Conservation (phyloP, 352 stramenopile species). For the Hyaloperonospora brassicae region DNA sequence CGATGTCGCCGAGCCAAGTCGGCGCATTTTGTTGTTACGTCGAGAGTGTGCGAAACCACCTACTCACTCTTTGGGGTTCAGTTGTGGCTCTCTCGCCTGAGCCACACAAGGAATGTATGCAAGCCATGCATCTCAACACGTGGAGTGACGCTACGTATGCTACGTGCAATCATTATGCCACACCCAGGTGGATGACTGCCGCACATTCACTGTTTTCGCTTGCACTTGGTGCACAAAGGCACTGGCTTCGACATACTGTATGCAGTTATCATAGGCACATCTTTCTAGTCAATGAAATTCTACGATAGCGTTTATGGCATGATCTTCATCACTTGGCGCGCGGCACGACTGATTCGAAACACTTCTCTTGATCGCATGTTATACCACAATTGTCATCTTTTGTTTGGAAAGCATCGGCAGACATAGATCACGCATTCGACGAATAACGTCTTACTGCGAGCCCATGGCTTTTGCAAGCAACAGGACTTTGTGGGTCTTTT, state of each 20-base stretch:
- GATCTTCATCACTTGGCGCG: neutral
- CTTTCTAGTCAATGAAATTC: neutral
- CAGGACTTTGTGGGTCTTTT: constrained; percentile 6
- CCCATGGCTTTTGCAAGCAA: constrained; percentile 1
- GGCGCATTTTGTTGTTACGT: too few relatives aligned
- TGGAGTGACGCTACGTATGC: neutral
- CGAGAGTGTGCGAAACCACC: too few relatives aligned
- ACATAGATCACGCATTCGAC: neutral
- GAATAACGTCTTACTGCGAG: neutral
- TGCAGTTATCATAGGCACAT: neutral
- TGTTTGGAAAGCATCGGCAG: neutral
- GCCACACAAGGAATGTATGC: neutral
- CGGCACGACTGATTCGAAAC: neutral
- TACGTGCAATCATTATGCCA: neutral
- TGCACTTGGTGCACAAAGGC: neutral
- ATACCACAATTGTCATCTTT: neutral
- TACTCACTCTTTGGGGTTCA: too few relatives aligned
- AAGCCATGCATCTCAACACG: neutral
- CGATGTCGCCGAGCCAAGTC: too few relatives aligned
- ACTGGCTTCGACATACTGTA: neutral
- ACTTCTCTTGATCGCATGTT: neutral
- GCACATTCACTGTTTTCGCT: neutral
- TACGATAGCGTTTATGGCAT: neutral
- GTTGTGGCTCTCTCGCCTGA: too few relatives aligned
- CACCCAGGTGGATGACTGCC: neutral